phyloP scores from a whole-genome alignment of 371 early-diverging fungal species.

The Mucor lusitanicus region DNA sequence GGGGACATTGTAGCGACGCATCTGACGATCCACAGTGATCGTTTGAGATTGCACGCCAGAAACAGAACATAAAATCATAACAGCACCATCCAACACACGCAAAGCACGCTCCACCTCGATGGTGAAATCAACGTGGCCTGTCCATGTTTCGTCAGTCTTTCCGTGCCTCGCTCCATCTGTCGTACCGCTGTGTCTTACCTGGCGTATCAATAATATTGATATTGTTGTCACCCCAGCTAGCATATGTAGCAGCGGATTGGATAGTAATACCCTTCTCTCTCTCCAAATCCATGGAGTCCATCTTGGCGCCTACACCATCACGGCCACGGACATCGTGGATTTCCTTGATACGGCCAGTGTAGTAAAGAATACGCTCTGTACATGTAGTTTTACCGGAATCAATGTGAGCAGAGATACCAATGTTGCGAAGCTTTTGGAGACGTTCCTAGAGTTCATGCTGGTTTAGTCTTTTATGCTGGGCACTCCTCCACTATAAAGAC shows the following conservation, averaged over 20 bases:
- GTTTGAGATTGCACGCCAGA: constrained; percentile 93
- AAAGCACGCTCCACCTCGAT: constrained; percentile 92
- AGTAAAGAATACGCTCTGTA: constrained; percentile 96
- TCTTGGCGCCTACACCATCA: constrained; percentile 97
- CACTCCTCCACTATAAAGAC: too few species aligned
- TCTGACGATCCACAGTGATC: constrained; percentile 95
- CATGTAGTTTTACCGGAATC: constrained; percentile 98
- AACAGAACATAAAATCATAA: constrained; percentile 84
- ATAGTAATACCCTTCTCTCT: constrained; percentile 96
- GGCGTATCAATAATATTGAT: constrained; percentile 94
- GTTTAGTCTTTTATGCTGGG: too few species aligned
- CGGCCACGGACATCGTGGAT: constrained; percentile 98
- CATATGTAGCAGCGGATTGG: constrained; percentile 88
- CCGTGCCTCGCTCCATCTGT: too few species aligned
- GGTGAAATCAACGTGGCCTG: constrained; percentile 92
- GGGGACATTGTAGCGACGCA: constrained; percentile 89
- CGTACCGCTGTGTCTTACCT: constrained; percentile 39
- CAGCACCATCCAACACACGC: constrained; percentile 90
- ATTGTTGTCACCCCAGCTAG: constrained; percentile 79
- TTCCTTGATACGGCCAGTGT: constrained; percentile 94
- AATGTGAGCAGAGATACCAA: constrained; percentile 99
- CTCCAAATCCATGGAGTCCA: constrained; percentile 99
- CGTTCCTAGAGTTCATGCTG: constrained; percentile 36
- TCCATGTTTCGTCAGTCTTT: background rate
- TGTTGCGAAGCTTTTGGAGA: constrained; percentile 80